These are phyloP conservation scores for Striga asiatica DNA, from an alignment of 257 asterid genomes.

Conservation along the genomic window DNA sequence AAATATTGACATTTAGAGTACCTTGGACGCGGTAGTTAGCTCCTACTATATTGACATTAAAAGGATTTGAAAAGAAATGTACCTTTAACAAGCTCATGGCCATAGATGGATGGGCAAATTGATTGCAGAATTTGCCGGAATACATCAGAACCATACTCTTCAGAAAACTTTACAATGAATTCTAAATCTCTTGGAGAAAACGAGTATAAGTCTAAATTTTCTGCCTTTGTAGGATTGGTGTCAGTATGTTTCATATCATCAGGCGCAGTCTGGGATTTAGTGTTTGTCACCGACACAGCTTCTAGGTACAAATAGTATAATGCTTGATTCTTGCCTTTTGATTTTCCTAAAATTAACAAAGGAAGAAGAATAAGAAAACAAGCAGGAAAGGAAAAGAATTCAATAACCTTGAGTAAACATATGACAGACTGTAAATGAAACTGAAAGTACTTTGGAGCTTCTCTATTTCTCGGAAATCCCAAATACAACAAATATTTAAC, in stretches of 20 bases:
- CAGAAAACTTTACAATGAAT: constrained; percentile 77
- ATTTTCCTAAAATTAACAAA: constrained; percentile 51
- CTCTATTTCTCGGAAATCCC: neutral
- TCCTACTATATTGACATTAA: too few relatives aligned
- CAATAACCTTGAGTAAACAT: constrained; percentile 4
- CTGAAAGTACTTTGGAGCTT: neutral
- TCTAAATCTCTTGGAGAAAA: constrained; percentile 89
- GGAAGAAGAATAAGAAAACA: neutral
- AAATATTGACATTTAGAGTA: too few relatives aligned
- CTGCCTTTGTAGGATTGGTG: constrained; percentile 35
- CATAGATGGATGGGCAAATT: constrained; percentile 89
- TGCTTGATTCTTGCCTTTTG: constrained; percentile 75
- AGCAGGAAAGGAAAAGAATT: neutral
- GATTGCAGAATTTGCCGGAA: constrained; percentile 81
- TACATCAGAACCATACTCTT: constrained; percentile 76
- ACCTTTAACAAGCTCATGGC: constrained; percentile 99
- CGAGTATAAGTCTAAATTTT: constrained; percentile 57
- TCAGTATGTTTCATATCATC: constrained; percentile 43
- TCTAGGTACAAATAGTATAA: constrained; percentile 78
- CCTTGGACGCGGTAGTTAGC: too few relatives aligned
- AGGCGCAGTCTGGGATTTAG: constrained; percentile 57
- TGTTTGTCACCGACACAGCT: constrained; percentile 64
- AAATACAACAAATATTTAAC: neutral
- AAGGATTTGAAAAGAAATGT: too few relatives aligned
- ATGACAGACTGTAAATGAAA: constrained; percentile 4